Percentiles rank a stretch among this genome's conserved stretches.
These are phyloP conservation scores for Ensete ventricosum DNA, from an alignment of 176 grass and related monocot species.

Conservation along the genomic window DNA sequence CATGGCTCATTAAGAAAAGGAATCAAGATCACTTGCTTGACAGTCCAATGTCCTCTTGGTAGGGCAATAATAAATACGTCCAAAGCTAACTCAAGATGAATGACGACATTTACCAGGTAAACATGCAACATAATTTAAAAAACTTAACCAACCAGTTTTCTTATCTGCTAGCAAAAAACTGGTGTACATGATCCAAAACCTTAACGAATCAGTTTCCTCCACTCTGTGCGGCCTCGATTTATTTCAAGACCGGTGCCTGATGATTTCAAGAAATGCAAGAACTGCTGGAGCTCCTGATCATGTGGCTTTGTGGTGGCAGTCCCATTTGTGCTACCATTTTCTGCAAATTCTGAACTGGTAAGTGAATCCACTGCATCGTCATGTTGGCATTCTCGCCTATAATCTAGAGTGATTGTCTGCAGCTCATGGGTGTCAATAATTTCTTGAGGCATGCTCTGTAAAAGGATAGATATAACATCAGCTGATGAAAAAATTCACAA, in stretches of 20 bases:
- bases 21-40: not conserved
- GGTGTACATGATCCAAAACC: not conserved
- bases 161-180: not conserved
- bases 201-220: conserved; percentile 78
- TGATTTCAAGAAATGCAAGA: conserved; percentile 77
- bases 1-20: not conserved
- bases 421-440: conserved; percentile 94
- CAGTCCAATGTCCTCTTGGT: not conserved
- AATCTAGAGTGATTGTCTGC: conserved; percentile 96
- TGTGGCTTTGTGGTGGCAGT: conserved; percentile 25
- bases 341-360: conserved; percentile 54
- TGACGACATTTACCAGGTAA: not conserved
- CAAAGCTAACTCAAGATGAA: not conserved
- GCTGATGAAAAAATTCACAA: not conserved
- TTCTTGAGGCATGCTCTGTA: conserved; percentile 93
- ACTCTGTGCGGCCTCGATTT: conserved; percentile 75
- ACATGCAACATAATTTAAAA: not conserved
- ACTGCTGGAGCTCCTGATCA: conserved; percentile 39
- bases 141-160: not conserved
- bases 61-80: not conserved
- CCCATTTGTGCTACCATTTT: conserved; percentile 38
- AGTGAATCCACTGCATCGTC: conserved; percentile 82
- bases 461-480: not conserved
- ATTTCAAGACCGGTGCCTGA: conserved; percentile 59
- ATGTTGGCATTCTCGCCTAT: conserved; percentile 90